Conservation (phyloP, 1,284 basidiomycete genomes). For the Pisolithus thermaeus region DNA sequence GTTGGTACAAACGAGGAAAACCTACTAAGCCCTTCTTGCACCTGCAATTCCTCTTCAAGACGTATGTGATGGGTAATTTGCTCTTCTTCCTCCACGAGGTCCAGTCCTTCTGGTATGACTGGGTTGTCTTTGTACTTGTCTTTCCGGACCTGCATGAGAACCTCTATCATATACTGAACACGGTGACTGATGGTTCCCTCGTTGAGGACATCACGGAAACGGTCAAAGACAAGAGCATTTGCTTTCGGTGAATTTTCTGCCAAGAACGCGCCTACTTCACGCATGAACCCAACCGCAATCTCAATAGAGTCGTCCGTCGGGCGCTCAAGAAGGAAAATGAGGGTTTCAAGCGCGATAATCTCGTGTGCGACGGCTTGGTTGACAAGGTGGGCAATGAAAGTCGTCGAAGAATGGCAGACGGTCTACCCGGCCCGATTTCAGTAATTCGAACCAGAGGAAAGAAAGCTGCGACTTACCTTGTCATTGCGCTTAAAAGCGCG, state of each 20-base stretch:
- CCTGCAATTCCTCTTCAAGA: conserved; percentile 88
- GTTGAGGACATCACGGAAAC: conserved; percentile 94
- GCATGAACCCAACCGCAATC: conserved; percentile 96
- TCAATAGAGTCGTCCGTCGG: conserved; percentile 98
- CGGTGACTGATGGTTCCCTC: conserved; percentile 72
- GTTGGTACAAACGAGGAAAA: neutral
- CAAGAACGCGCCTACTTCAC: conserved; percentile 95
- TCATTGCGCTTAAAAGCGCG: conserved; percentile 92
- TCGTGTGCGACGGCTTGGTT: conserved; percentile 96
- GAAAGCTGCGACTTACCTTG: conserved; percentile 57
- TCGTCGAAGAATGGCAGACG: conserved; percentile 90
- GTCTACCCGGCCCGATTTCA: conserved; percentile 42
- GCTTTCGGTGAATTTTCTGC: conserved; percentile 92
- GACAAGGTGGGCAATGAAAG: conserved; percentile 95
- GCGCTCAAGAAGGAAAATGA: conserved; percentile 89
- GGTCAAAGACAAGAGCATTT: conserved; percentile 89
- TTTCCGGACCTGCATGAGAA: conserved; percentile 95
- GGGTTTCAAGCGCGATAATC: conserved; percentile 91
- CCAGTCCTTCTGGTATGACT: conserved; percentile 86
- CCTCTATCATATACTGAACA: conserved; percentile 99
- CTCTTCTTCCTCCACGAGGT: conserved; percentile 96
- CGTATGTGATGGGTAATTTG: conserved; percentile 93
- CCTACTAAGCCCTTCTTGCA: conserved; percentile 36
- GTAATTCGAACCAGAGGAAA: neutral
- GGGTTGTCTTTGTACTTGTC: conserved; percentile 99